Evolutionary conservation across 305 asterid species (phyloP), one percentile per base, ranked within the genome.

Genomic region (Plantago lanceolata): DNA sequence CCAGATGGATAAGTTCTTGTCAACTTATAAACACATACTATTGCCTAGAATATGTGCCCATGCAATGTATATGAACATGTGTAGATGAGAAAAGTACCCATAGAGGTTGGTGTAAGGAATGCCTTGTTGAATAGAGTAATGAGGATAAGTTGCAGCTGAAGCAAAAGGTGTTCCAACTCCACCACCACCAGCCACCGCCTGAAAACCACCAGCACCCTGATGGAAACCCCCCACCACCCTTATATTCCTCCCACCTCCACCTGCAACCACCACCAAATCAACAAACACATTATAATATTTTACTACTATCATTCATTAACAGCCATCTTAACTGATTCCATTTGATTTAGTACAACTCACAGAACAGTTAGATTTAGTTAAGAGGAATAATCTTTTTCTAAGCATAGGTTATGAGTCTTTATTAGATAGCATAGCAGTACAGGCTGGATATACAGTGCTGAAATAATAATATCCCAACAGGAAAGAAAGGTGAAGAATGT

Each of bases 21-120:
- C 28, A 24, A 24, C 28, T 24, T 24, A 24, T 24, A 24, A 24
- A 24, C 28, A 24, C 28, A 24, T 24, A 24, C 28, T n/a, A n/a
- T n/a, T n/a, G n/a, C 28, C 28, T 24, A 24, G 28, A 24, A 1
- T 24, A 24, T 24, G 1, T 24, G 28, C 28, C 1, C 28, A 9
- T 12, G 11, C 45, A 40, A 40, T 40, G 45, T 11, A 40, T 11
- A 40, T 40, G 45, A 5, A 50, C 21, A 50, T 6, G 26, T 51
- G 3, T 51, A 20, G 28, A 19, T 19, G 15, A 8, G 28, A 53
- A 4, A 15, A 44, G 13, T 49, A 21, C 57, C 62, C 68, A 75
- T 87, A 92, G 52, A 85, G 83, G 75, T 84, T 92, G 15, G 45
- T 40, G 82, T 85, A 92, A 72, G 98, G 98, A 61, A 92, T 80